A percentile compares a stretch with the other conserved stretches of the same genome.
These are phyloP conservation scores for Anthracocystis panici-leucophaei DNA, from an alignment of 1,284 basidiomycete species.

Conservation along the genomic window DNA sequence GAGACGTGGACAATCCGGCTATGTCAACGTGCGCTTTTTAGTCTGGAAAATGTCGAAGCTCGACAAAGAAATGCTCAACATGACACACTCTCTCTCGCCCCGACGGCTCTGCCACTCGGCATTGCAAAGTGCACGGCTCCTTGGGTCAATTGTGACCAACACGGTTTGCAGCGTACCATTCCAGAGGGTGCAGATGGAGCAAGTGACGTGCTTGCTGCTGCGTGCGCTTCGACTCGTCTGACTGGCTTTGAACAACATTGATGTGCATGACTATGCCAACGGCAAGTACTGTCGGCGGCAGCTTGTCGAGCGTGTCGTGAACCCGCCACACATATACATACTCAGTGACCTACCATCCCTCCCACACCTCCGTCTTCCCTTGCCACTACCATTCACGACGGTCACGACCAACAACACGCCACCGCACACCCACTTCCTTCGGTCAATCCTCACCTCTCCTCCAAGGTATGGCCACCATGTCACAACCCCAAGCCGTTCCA, in stretches of 20 bases:
- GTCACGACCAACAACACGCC: neutral
- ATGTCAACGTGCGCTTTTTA: conserved; percentile 44
- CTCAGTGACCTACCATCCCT: neutral
- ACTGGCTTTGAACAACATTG: neutral
- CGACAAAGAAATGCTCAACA: neutral
- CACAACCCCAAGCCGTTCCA: conserved; percentile 3
- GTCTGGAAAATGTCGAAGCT: conserved; percentile 5
- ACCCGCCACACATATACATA: neutral
- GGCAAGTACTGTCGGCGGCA: neutral
- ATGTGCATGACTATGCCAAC: neutral
- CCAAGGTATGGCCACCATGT: conserved; percentile 3
- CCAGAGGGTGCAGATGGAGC: too few species aligned
- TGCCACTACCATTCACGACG: conserved; percentile 1
- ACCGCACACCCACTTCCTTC: neutral
- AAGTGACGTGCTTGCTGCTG: neutral
- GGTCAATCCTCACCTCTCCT: neutral
- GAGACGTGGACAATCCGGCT: conserved; percentile 33
- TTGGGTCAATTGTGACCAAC: neutral
- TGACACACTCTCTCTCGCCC: neutral
- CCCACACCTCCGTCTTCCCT: neutral
- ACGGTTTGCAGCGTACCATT: too few species aligned
- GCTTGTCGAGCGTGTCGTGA: neutral
- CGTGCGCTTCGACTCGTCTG: conserved; percentile 3
- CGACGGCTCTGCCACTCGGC: conserved; percentile 12
- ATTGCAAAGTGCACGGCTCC: conserved; percentile 5